Percentiles rank a stretch among this genome's conserved stretches.
These are phyloP conservation scores for Akanthomyces uredinophilus DNA, from an alignment of 2,329 filamentous ascomycete species.

Conservation along the genomic window DNA sequence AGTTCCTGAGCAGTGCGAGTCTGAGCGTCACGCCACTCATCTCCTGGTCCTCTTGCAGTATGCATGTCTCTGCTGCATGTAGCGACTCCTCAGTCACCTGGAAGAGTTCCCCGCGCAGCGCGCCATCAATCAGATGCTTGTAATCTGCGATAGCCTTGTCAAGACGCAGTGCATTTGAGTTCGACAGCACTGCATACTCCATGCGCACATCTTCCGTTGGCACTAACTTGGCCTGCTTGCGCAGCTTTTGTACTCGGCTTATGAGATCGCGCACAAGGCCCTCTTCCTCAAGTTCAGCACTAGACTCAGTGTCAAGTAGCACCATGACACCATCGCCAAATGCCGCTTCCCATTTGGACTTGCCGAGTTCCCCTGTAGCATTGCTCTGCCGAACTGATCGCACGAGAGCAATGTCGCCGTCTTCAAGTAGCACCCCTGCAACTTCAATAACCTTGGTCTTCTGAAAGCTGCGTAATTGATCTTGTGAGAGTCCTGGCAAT, in stretches of 20 bases:
- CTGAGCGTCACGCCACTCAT: slow-evolving; percentile 7
- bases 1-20: not conserved
- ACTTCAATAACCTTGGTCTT: slow-evolving; percentile 15
- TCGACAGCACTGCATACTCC: slow-evolving; percentile 74
- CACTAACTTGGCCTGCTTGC: slow-evolving; percentile 81
- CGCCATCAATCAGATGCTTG: slow-evolving; percentile 61
- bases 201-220: slow-evolving; percentile 86
- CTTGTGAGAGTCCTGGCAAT: slow-evolving; percentile 63
- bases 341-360: slow-evolving; percentile 20
- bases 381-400: slow-evolving; percentile 1
- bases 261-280: slow-evolving; percentile 81
- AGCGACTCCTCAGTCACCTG: not conserved
- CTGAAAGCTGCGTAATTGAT: slow-evolving; percentile 68
- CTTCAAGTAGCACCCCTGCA: not conserved
- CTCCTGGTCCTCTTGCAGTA: slow-evolving; percentile 5
- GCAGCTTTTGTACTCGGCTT: slow-evolving; percentile 76
- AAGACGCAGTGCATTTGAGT: slow-evolving; percentile 66
- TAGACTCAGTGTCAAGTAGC: slow-evolving; percentile 68
- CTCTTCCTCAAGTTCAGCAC: slow-evolving; percentile 75
- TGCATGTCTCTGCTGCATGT: not conserved
- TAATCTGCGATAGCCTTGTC: slow-evolving; percentile 54
- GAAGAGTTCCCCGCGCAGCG: slow-evolving; percentile 64
- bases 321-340: slow-evolving; percentile 55
- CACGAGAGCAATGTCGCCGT: not conserved
- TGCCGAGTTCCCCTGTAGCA: not conserved